phyloP scores from a whole-genome alignment of 2,329 filamentous ascomycete species.

The Fusarium musae region DNA sequence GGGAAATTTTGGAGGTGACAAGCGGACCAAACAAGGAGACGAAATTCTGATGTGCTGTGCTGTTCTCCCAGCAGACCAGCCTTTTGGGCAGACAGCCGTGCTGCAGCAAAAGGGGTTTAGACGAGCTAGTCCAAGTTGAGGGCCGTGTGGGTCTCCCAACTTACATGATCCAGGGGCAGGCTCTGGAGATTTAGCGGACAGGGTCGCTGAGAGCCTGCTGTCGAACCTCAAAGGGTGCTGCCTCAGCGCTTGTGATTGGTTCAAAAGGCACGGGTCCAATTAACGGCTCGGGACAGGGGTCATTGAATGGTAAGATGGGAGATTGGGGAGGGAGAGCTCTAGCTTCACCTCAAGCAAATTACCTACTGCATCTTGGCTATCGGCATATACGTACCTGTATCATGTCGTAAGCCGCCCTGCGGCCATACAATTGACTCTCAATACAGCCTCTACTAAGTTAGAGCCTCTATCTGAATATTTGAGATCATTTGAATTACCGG shows the following conservation, averaged over 20 bases:
- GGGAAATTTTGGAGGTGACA: constrained; percentile 48
- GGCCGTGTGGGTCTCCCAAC: constrained; percentile 37
- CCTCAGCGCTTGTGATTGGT: constrained; percentile 35
- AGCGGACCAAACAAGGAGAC: constrained; percentile 44
- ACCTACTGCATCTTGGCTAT: constrained; percentile 14
- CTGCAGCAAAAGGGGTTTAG: constrained; percentile 50
- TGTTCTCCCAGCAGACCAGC: constrained; percentile 46
- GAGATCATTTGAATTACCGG: not conserved
- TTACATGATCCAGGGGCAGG: constrained; percentile 37
- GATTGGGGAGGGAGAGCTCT: constrained; percentile 41
- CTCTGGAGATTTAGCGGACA: constrained; percentile 47
- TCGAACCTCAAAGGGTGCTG: constrained; percentile 13
- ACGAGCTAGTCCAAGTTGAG: constrained; percentile 40
- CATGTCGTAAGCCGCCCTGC: not conserved
- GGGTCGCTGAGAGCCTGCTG: constrained; percentile 35
- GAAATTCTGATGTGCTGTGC: constrained; percentile 51
- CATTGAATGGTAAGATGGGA: constrained; percentile 34
- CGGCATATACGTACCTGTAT: not conserved
- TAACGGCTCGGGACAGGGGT: constrained; percentile 38
- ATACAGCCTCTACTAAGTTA: not conserved
- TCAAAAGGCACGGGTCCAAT: constrained; percentile 31
- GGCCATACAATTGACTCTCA: not conserved
- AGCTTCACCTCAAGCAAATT: constrained; percentile 36
- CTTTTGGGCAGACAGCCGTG: constrained; percentile 42
- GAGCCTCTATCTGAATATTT: not conserved